Evolutionary conservation across 2,329 filamentous ascomycete genomes (phyloP).

Genomic region (Fusarium nodosum): DNA sequence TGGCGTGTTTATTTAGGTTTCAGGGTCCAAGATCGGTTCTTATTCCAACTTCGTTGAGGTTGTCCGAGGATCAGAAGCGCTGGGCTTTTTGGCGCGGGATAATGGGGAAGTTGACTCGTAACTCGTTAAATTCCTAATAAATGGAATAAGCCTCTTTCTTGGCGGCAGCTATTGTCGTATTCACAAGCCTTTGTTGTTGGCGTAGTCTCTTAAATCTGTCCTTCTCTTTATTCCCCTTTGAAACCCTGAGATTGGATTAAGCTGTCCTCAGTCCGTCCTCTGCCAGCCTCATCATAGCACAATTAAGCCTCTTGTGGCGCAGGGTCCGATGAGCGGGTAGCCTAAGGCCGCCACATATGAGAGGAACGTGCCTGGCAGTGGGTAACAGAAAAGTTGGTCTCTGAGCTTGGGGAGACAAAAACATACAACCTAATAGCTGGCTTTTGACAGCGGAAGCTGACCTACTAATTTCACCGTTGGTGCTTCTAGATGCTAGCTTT

Average conservation of each 20-base stretch:
- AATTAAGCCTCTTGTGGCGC: conserved; percentile 36
- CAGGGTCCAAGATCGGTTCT: conserved; percentile 18
- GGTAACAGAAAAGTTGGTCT: background rate
- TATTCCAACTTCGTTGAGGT: conserved; percentile 19
- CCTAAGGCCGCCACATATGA: conserved; percentile 41
- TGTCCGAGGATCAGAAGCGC: conserved; percentile 11
- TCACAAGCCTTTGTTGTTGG: conserved; percentile 23
- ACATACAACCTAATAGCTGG: background rate
- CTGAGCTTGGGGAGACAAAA: background rate
- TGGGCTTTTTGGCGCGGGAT: conserved; percentile 17
- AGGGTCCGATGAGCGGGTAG: background rate
- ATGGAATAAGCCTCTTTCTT: conserved; percentile 1
- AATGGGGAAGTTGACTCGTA: conserved; percentile 5
- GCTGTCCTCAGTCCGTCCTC: conserved; percentile 41
- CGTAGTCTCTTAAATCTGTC: conserved; percentile 23
- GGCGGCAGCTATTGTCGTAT: conserved; percentile 9
- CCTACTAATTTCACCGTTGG: background rate
- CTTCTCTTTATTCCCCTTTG: conserved; percentile 40
- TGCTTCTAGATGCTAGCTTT: background rate
- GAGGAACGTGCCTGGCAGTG: background rate
- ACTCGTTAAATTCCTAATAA: background rate
- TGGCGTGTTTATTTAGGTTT: conserved; percentile 44
- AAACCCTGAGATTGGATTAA: conserved; percentile 27
- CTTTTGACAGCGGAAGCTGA: background rate
- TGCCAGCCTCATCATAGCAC: conserved; percentile 41